Evolutionary conservation across 495 filamentous ascomycete species (phyloP).

Genomic region (Parachaetomium inaequale): DNA sequence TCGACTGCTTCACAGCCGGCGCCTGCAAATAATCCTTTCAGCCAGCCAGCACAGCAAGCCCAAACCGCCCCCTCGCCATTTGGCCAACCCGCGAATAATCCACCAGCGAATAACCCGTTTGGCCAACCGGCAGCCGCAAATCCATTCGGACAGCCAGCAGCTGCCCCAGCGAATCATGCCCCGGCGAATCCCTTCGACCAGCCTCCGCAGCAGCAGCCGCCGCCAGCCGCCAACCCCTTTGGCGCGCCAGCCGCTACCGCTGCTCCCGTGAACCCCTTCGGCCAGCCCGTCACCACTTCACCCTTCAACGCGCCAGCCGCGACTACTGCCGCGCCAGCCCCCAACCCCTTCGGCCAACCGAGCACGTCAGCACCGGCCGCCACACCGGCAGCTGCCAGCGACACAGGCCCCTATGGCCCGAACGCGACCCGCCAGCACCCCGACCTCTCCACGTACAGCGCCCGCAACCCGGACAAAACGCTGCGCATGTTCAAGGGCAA

Average conservation of each 20-base stretch:
- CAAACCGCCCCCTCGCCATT: constrained; percentile 9
- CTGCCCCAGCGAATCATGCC: neutral
- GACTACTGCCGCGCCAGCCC: constrained; percentile 28
- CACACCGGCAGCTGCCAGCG: constrained; percentile 26
- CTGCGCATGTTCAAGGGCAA: constrained; percentile 43
- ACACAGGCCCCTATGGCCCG: constrained; percentile 35
- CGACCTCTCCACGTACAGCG: constrained; percentile 36
- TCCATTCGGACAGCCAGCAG: constrained; percentile 19
- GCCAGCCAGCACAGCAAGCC: constrained; percentile 14
- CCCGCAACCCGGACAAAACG: constrained; percentile 28
- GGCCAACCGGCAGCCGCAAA: constrained; percentile 25
- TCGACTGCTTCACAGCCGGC: constrained; percentile 1
- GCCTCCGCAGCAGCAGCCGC: constrained; percentile 3
- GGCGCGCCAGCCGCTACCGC: neutral
- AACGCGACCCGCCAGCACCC: constrained; percentile 44
- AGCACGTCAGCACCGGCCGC: constrained; percentile 24
- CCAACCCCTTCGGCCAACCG: constrained; percentile 14
- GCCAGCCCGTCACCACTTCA: constrained; percentile 7
- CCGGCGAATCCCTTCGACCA: constrained; percentile 13
- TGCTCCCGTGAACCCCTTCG: constrained; percentile 13
- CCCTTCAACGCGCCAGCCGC: constrained; percentile 34
- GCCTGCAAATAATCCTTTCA: constrained; percentile 18
- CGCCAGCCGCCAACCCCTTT: constrained; percentile 13
- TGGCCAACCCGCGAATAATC: constrained; percentile 3
- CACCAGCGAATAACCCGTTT: constrained; percentile 35